These are phyloP conservation scores for Plasmodium blacklocki DNA, from an alignment of 169 alveolate species.

Conservation along the genomic window DNA sequence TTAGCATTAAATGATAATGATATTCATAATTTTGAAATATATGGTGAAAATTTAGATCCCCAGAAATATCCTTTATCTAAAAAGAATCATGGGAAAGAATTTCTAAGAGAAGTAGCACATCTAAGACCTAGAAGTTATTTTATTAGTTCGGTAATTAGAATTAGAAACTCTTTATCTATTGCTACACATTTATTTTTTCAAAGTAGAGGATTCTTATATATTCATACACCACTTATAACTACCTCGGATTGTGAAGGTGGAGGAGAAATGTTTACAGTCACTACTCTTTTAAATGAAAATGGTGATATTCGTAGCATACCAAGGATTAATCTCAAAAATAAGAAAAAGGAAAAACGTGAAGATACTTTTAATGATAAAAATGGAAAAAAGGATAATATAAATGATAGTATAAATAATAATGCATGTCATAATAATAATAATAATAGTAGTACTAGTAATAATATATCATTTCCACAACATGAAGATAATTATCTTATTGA, in stretches of 20 bases:
- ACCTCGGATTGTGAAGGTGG: slow-evolving; percentile 99
- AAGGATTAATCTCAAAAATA: slow-evolving; percentile 12
- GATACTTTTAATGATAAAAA: neutral
- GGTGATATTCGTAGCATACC: slow-evolving; percentile 76
- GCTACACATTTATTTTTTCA: slow-evolving; percentile 98
- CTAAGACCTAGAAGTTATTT: slow-evolving; percentile 97
- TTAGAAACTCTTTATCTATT: slow-evolving; percentile 94
- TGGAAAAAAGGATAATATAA: neutral
- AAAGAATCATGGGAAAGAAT: slow-evolving; percentile 94
- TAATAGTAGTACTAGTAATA: neutral
- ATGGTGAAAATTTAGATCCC: slow-evolving; percentile 92
- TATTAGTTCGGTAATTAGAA: slow-evolving; percentile 95
- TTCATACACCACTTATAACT: slow-evolving; percentile 98
- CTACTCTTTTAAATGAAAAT: slow-evolving; percentile 92
- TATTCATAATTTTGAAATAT: slow-evolving; percentile 79
- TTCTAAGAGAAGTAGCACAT: slow-evolving; percentile 97
- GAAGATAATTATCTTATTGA: slow-evolving; percentile 73
- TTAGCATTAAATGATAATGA: slow-evolving; percentile 78
- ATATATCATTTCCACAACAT: slow-evolving; percentile 2
- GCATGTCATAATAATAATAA: slow-evolving; percentile 13
- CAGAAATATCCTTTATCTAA: slow-evolving; percentile 96
- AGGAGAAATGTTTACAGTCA: slow-evolving; percentile 98
- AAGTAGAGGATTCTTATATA: slow-evolving; percentile 94
- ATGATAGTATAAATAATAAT: slow-evolving; percentile 2
- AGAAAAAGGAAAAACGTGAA: slow-evolving; percentile 41